phyloP scores from a whole-genome alignment of 306 rosid genomes.

The Leucaena leucocephala region DNA sequence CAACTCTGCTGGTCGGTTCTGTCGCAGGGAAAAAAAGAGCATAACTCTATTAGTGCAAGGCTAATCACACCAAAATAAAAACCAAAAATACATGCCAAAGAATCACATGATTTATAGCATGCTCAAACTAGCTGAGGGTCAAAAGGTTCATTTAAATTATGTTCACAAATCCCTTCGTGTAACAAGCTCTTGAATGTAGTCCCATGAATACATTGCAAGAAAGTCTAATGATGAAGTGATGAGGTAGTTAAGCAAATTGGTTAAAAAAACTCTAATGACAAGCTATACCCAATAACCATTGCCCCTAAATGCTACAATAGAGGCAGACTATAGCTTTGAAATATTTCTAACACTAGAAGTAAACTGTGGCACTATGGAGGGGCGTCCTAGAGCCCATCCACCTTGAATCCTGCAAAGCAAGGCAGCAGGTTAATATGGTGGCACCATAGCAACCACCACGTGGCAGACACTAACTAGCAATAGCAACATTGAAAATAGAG shows the following conservation, averaged over 20 bases:
- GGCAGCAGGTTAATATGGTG: background rate
- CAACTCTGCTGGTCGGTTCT: constrained; percentile 99
- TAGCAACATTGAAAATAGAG: background rate
- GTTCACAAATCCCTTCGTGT: constrained; percentile 23
- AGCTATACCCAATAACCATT: too few species aligned
- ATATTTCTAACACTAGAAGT: background rate
- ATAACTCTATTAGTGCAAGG: constrained; percentile 31
- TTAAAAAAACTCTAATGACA: too few species aligned
- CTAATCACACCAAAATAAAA: constrained; percentile 28
- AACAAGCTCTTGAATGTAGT: background rate
- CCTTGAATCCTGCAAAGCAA: background rate
- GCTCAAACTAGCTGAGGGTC: constrained; percentile 1
- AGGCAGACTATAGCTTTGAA: background rate
- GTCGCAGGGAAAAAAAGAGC: constrained; percentile 29
- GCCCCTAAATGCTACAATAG: too few species aligned
- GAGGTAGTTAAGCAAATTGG: background rate
- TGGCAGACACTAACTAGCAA: background rate
- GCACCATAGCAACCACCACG: background rate
- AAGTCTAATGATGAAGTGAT: background rate
- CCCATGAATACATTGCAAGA: background rate
- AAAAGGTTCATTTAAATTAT: constrained; percentile 22
- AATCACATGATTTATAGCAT: background rate
- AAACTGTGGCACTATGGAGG: background rate
- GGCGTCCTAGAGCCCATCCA: background rate
- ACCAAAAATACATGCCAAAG: constrained; percentile 19